Base-by-base conservation (phyloP, 371 early-diverging fungal genomes). In the Mortierella sp. region DNA sequence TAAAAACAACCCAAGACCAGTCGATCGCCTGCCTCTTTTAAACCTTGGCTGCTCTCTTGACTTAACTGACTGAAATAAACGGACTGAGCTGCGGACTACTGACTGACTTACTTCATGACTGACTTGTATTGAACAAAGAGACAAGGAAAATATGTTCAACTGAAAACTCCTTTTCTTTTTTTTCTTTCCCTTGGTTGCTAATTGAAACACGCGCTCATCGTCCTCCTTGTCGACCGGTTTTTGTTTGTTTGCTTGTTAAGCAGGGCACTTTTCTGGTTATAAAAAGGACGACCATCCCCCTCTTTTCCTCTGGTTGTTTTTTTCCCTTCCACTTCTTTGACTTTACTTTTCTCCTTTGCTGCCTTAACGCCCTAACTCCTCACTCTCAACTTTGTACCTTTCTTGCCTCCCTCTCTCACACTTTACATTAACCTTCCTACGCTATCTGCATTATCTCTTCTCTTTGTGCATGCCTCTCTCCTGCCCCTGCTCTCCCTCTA, bases 191-290 rank as follows among this genome's bases (percentile, higher is more conserved):
- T 46, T 46, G 14, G 12, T 4, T 46, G 35, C 14, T 21, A 41
- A 24, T 41, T 68, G 68, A 68, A 24, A 68, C 68, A 68, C 68
- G 68, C 68, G 68, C 68, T 68, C 68, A 68, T 38, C 68, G 41
- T 38, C n/a, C 11, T 10, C 56, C 0, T n/a, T n/a, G 27, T 55
- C n/a, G 16, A 55, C n/a, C 21, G n/a, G 21, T 35, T 38, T 16
- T 38, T 65, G 65, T 65, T 65, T 38, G 18, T 63, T 63, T 63
- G 41, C 24, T 68, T 68, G 24, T 38, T 41, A 60, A 16, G 16
- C 10, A 35, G 68, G 38, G 18, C 2, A 11, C 10, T 1, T 5
- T 35, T 10, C 21, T 21, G 68, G 21, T 10, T 68, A 68, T 68
- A 38, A 16, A 68, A 68, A 68, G 43, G 68, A 68, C 21, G 38